Base-by-base conservation (phyloP, 2,329 filamentous ascomycete genomes). In the Verticillium longisporum region DNA sequence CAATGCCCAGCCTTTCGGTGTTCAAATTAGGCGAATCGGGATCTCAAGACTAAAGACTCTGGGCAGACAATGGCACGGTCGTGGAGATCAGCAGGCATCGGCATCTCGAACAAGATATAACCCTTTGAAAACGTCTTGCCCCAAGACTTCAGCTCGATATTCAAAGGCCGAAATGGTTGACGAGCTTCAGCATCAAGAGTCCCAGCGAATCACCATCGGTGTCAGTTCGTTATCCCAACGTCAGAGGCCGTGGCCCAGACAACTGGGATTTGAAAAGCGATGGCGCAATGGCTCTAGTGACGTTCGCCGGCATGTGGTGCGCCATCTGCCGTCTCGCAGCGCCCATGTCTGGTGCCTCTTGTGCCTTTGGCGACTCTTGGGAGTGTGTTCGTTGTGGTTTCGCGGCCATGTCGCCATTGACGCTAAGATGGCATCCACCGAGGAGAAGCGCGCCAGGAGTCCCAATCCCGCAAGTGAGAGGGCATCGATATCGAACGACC, bases 361-460 rank as follows among this genome's bases (percentile, higher is more conserved):
- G 26, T 26, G 45, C 45, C 38, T 41, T 14, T 41, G 15, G 38
- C 38, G 14, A 26, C 26, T 26, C 15, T 7, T n/a, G 14, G 15
- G 18, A 45, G 38, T 14, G 5, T 14, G 54, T 6, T 18, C 33
- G 31, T 56, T 14, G 26, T 38, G 37, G 14, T 33, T 10, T 14
- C 26, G 37, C 15, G 26, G 34, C 6, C 18, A 58, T 58, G 34
- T 41, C 56, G 56, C 36, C 37, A 58, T 58, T 32, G 26, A 50
- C 56, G 56, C 56, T 58, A 58, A 58, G 32, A 56, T 56, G 55
- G 7, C 55, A 56, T 36, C 55, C 55, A 37, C 55, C 45, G 45
- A 50, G n/a, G 45, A 50, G n/a, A 21, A 50, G 15, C 45, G 45
- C 34, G 21, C 45, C n/a, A 50, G 15, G 11, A 50, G 34, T 10